phyloP scores from a whole-genome alignment of 768 basidiomycete genomes.

The Tulasnella sp. region DNA sequence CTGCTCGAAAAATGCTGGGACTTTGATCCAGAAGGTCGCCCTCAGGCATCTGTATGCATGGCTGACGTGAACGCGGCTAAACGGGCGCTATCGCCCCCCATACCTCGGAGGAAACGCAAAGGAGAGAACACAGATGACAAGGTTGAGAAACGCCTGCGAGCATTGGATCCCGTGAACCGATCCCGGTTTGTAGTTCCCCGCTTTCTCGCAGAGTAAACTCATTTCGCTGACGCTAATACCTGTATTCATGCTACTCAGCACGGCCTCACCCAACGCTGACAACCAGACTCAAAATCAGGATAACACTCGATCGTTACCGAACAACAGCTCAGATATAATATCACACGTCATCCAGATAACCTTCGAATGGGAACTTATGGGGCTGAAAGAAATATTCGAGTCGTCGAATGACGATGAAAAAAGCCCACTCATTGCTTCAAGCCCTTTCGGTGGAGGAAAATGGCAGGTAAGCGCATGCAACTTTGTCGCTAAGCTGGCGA shows the following conservation, averaged over 20 bases:
- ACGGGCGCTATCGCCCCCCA: too few relatives aligned
- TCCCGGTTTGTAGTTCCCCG: too few relatives aligned
- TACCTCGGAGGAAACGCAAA: too few relatives aligned
- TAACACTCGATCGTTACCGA: not conserved
- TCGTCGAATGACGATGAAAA: conserved; percentile 29
- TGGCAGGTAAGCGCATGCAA: conserved; percentile 23
- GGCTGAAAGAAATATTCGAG: conserved; percentile 28
- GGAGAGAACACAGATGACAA: too few relatives aligned
- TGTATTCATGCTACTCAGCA: not conserved
- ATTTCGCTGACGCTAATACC: conserved; percentile 10
- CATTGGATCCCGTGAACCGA: too few relatives aligned
- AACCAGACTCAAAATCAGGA: conserved; percentile 7
- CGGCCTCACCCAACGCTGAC: not conserved
- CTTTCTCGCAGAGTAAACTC: too few relatives aligned
- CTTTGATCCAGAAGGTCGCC: too few relatives aligned
- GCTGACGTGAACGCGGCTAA: too few relatives aligned
- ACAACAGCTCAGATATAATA: not conserved
- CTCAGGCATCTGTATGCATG: too few relatives aligned
- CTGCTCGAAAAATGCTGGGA: too few relatives aligned
- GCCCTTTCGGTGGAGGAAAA: conserved; percentile 26
- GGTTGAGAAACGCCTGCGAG: too few relatives aligned
- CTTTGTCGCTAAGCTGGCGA: not conserved
- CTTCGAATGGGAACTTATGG: conserved; percentile 29
- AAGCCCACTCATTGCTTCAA: conserved; percentile 28
- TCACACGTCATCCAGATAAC: conserved; percentile 18